Evolutionary conservation across 176 grass and related monocot species (phyloP), one percentile per base, ranked within the genome.

Genomic region (Thinopyrum elongatum): DNA sequence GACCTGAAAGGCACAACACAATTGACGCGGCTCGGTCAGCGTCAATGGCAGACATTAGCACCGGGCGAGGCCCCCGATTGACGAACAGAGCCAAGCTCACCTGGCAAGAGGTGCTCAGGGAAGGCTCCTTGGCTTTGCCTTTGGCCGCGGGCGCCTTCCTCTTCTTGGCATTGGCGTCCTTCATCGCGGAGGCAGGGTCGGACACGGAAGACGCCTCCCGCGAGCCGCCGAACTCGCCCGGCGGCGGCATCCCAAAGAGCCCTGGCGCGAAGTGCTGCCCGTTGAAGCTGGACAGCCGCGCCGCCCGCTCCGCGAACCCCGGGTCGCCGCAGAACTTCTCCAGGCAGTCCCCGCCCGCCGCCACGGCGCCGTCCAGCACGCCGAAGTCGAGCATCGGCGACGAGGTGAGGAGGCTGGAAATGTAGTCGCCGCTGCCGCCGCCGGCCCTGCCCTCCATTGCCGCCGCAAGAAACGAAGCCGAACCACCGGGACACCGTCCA

Each of bases 131-230:
- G 90, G 58, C 88, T 65, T 95, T 94, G 87, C 90, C 88, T 76
- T 93, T 96, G 39, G 71, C 51, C 10, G 76, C 30, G 19, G 92
- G 59, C 8, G 86, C 82, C 89, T 99, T 99, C 80, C 94, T 65
- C 88, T 99, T 99, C 90, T 88, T 95, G 65, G 82, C 88, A 91
- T 90, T 95, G 83, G 80, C 74, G 9, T 84, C 88, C 66, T 82
- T 92, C 72, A 80, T 84, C 8, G 85, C 80, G 0, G 89, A 86
- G 15, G 89, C 77, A 4, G 95, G 86, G 85, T 96, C 90, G 6
- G 90, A 96, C 73, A 92, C 85, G 22, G 97, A 87, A 10, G 97
- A 95, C 27, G 91, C 92, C 79, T 95, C 94, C 53, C 82, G 79
- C n/a, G 87, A 88, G 47, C 86, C 81, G 29, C 77, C 30, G 15